Evolutionary conservation across 2,329 filamentous ascomycete species (phyloP).

Genomic region (Sclerotinia nivalis): DNA sequence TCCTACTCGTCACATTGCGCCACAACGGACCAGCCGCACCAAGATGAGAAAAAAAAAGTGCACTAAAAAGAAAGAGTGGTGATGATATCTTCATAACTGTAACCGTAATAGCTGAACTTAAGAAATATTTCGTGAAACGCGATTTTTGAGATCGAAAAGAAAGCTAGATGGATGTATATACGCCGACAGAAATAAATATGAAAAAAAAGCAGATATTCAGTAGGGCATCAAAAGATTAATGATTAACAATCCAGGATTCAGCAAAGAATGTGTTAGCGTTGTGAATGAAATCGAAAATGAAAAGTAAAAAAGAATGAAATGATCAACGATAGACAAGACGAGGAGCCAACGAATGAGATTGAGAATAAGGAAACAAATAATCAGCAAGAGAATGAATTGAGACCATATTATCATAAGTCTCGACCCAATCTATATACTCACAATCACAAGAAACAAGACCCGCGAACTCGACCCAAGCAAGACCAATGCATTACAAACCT

Average conservation of each 20-base stretch:
- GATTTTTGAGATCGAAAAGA: not conserved
- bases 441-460: not conserved
- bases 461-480: not conserved
- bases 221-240: not conserved
- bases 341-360: not conserved
- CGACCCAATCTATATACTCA: slow-evolving; percentile 15
- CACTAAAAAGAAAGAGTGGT: not conserved
- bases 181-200: not conserved
- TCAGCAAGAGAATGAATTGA: not conserved
- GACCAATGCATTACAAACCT: not conserved
- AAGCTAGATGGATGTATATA: not conserved
- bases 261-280: not conserved
- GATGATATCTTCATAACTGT: not conserved
- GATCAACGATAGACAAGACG: slow-evolving; percentile 9
- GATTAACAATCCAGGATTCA: not conserved
- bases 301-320: not conserved
- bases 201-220: not conserved
- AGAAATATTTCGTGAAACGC: not conserved
- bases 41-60: slow-evolving; percentile 4
- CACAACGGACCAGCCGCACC: slow-evolving; percentile 17
- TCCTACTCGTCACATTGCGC: slow-evolving; percentile 16
- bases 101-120: not conserved
- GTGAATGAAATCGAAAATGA: not conserved
- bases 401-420: not conserved
- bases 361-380: slow-evolving; percentile 7